These are phyloP conservation scores for Globisporangium radiosum DNA, from an alignment of 352 stramenopile species.

Conservation along the genomic window DNA sequence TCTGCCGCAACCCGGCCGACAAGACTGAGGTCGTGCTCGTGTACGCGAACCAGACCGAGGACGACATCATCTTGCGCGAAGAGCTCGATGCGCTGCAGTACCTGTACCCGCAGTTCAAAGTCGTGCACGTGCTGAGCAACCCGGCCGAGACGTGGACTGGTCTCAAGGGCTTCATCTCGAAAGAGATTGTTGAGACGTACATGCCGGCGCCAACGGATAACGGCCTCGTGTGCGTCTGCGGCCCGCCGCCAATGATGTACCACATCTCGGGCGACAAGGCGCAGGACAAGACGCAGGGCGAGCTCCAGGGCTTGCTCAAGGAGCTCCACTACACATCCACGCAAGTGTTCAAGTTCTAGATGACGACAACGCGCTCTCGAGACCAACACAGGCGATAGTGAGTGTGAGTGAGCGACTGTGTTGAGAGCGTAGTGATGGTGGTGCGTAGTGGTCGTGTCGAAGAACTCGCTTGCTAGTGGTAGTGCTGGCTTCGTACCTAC, in stretches of 20 bases:
- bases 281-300: constrained; percentile 79
- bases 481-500: not conserved
- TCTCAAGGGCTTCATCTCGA: constrained; percentile 66
- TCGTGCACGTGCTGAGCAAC: constrained; percentile 71
- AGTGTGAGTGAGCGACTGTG: too few relatives aligned
- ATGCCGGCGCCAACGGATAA: constrained; percentile 77
- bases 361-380: too few relatives aligned
- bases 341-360: constrained; percentile 85
- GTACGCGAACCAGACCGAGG: constrained; percentile 79
- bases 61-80: constrained; percentile 87
- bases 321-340: constrained; percentile 69
- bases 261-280: constrained; percentile 84
- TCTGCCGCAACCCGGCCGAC: constrained; percentile 80
- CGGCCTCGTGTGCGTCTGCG: constrained; percentile 84
- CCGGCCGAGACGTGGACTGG: constrained; percentile 57
- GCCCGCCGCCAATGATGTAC: constrained; percentile 87
- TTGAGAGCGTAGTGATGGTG: not conserved
- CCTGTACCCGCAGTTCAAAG: constrained; percentile 75
- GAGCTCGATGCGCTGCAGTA: constrained; percentile 81
- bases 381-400: too few relatives aligned
- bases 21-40: constrained; percentile 81
- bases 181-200: constrained; percentile 80
- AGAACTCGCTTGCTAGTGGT: too few relatives aligned
- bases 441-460: too few relatives aligned
- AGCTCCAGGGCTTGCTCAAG: constrained; percentile 83